A percentile compares a stretch with the other conserved stretches of the same genome.
These are phyloP conservation scores for Astrephomene gubernaculifera DNA, from an alignment of 139 green algal species.

Conservation along the genomic window DNA sequence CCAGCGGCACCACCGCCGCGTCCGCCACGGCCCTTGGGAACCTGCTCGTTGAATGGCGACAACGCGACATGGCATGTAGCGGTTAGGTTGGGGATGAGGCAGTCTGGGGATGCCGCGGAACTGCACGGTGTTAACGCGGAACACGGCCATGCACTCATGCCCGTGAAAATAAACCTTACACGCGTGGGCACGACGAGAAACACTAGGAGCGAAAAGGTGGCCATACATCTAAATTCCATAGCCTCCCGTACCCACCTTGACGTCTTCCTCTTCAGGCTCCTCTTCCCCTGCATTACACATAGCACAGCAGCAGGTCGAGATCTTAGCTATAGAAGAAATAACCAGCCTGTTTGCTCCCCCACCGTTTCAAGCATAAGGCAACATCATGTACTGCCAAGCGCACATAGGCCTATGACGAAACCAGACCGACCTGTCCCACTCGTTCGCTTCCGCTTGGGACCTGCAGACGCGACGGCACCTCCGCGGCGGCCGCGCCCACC, in stretches of 20 bases:
- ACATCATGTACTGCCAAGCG: no score
- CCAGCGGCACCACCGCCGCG: not conserved
- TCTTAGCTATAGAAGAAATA: no score
- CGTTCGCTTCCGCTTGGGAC: constrained; percentile 21
- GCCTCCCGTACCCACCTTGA: constrained; percentile 14
- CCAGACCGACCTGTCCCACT: constrained; percentile 1
- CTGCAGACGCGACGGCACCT: not conserved
- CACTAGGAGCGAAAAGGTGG: no score
- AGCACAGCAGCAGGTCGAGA: not conserved
- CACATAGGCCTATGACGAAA: not conserved
- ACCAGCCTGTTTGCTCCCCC: no score
- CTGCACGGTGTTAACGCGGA: no score
- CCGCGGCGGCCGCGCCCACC: constrained; percentile 1
- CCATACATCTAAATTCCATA: no score
- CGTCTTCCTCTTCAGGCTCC: constrained; percentile 17
- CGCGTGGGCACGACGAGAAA: no score
- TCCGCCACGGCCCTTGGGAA: constrained; percentile 8
- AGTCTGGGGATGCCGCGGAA: no score
- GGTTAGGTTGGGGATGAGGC: not conserved
- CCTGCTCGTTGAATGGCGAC: not conserved
- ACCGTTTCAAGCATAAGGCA: no score
- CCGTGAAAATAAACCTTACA: no score
- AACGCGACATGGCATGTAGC: not conserved
- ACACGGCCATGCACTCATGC: no score
- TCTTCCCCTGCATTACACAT: not conserved